phyloP scores from a whole-genome alignment of 139 green algal species.

The Chlamydomonas sp. region DNA sequence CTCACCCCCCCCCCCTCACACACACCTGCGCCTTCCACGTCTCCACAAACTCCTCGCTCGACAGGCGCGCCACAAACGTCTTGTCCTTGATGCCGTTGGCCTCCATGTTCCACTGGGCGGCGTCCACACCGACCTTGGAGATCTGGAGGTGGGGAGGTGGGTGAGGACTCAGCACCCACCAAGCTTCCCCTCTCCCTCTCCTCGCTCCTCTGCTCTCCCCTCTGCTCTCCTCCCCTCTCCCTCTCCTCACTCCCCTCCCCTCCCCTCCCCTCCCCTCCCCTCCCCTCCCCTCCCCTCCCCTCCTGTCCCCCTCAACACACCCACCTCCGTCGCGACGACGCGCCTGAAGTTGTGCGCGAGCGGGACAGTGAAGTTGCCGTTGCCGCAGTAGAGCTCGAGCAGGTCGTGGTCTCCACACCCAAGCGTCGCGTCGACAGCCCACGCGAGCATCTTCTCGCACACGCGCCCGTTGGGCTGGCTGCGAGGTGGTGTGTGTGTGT shows the following conservation, averaged over 20 bases:
- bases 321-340: slow-evolving; percentile 83
- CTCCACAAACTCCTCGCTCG: slow-evolving; percentile 73
- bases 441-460: slow-evolving; percentile 80
- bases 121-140: slow-evolving; percentile 68
- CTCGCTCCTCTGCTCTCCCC: no score
- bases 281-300: no score
- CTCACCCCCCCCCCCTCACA: no score
- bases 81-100: slow-evolving; percentile 30
- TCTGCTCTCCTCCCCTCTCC: no score
- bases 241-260: no score
- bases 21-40: slow-evolving; percentile 52
- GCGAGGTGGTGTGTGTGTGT: no score
- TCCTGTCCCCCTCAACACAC: no score
- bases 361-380: slow-evolving; percentile 89
- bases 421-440: slow-evolving; percentile 57
- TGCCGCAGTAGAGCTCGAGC: slow-evolving; percentile 85
- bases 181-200: no score
- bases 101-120: slow-evolving; percentile 46
- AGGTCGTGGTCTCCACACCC: slow-evolving; percentile 19
- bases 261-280: no score
- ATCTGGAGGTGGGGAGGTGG: no score
- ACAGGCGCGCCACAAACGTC: slow-evolving; percentile 68
- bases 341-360: slow-evolving; percentile 74
- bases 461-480: slow-evolving; percentile 84
- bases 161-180: no score